A percentile compares a stretch with the other conserved stretches of the same genome.
Conservation (phyloP, 2,329 filamentous ascomycete genomes). For the Talaromyces piceae region DNA sequence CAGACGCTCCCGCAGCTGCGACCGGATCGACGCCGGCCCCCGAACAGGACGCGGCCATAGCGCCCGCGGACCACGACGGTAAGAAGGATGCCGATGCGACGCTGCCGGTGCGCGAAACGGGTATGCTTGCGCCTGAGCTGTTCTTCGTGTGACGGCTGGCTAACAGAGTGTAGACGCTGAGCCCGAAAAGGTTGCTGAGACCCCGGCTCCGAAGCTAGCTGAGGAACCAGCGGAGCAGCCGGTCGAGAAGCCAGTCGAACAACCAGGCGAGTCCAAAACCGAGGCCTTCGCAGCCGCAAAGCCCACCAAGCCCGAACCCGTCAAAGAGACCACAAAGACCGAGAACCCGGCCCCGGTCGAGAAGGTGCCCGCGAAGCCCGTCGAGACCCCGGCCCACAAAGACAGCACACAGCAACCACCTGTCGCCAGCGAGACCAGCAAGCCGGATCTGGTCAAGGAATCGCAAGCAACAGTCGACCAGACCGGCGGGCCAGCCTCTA, state of each 20-base stretch:
- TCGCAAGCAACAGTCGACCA: neutral
- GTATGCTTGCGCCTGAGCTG: neutral
- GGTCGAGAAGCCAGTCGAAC: neutral
- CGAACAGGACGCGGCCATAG: neutral
- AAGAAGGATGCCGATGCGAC: neutral
- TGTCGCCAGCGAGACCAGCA: neutral
- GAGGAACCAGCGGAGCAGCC: neutral
- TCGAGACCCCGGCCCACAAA: neutral
- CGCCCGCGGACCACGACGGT: neutral
- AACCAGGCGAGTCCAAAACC: conserved; percentile 2
- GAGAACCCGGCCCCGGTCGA: neutral
- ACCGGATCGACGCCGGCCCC: conserved; percentile 1
- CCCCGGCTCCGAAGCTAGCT: neutral
- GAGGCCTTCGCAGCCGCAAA: conserved; percentile 5
- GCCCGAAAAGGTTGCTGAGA: neutral
- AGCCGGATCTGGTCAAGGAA: neutral
- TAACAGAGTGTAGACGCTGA: neutral
- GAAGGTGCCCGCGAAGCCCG: neutral
- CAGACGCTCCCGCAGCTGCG: neutral
- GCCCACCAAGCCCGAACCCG: neutral
- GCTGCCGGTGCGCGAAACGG: conserved; percentile 5
- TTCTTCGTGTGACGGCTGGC: neutral
- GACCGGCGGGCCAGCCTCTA: neutral
- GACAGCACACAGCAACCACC: neutral
- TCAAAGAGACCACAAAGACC: neutral